phyloP scores from a whole-genome alignment of 2,329 filamentous ascomycete genomes.

The Botrytis elliptica region DNA sequence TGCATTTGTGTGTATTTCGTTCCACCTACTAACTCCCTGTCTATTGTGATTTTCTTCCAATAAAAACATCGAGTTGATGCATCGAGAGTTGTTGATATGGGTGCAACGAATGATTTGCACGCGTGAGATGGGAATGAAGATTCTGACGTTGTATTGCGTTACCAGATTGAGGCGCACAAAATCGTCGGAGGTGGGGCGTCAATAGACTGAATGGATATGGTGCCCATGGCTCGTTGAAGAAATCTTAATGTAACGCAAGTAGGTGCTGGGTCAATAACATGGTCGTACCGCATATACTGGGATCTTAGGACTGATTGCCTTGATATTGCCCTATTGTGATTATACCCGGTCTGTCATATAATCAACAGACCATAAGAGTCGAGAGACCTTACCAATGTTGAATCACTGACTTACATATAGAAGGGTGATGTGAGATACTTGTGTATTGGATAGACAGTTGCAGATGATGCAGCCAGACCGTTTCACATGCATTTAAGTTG shows the following conservation, averaged over 20 bases:
- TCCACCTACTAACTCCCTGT: not conserved
- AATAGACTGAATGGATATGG: slow-evolving; percentile 5
- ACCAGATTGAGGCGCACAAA: slow-evolving; percentile 10
- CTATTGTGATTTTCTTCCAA: not conserved
- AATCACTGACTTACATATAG: not conserved
- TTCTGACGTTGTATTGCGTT: slow-evolving; percentile 7
- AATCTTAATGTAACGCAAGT: slow-evolving; percentile 16
- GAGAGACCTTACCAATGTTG: not conserved
- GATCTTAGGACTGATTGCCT: slow-evolving; percentile 6
- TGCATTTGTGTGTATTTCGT: slow-evolving; percentile 7
- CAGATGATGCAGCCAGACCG: slow-evolving; percentile 24
- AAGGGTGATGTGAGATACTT: slow-evolving; percentile 12
- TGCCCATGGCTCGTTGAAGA: slow-evolving; percentile 11
- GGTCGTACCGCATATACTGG: slow-evolving; percentile 19
- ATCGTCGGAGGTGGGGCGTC: not conserved
- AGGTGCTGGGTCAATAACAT: slow-evolving; percentile 14
- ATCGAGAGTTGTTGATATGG: not conserved
- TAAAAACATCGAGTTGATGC: not conserved
- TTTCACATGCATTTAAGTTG: slow-evolving; percentile 19
- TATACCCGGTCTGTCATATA: not conserved
- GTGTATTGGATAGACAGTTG: slow-evolving; percentile 17
- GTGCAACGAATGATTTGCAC: not conserved
- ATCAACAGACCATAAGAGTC: not conserved
- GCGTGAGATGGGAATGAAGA: not conserved
- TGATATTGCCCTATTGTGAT: slow-evolving; percentile 4